Conservation (phyloP, 768 basidiomycete species). For the Russula griseocarnosa region DNA sequence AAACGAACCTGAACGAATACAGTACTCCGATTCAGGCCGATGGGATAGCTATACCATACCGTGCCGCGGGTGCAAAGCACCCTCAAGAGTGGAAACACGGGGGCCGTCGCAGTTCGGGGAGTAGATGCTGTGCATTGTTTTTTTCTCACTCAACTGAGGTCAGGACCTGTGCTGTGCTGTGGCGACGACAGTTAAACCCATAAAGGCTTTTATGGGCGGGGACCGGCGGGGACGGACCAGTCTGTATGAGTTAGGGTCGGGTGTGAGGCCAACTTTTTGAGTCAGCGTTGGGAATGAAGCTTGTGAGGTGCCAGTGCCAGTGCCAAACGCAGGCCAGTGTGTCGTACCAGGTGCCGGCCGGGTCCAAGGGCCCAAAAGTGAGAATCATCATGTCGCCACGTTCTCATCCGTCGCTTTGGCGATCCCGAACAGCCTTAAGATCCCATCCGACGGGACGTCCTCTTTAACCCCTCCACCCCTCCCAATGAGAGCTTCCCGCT, state of each 20-base stretch:
- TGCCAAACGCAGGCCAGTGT: background rate
- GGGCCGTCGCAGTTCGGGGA: background rate
- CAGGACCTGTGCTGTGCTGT: background rate
- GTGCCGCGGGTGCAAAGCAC: background rate
- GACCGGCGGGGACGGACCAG: background rate
- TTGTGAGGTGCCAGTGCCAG: too few species aligned
- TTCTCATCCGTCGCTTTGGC: conserved; percentile 22
- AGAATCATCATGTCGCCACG: conserved; percentile 13
- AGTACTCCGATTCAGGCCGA: too few species aligned
- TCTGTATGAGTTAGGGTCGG: background rate
- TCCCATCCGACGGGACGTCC: background rate
- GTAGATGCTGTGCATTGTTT: background rate
- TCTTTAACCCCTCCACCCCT: background rate
- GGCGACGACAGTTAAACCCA: background rate
- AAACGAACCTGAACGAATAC: too few species aligned
- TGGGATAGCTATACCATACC: background rate
- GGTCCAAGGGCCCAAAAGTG: background rate
- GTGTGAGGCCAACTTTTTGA: too few species aligned
- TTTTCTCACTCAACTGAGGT: background rate
- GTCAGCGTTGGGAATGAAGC: too few species aligned
- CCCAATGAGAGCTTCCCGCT: conserved; percentile 6
- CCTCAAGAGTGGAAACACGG: background rate
- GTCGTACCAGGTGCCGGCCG: background rate
- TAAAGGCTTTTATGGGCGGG: background rate
- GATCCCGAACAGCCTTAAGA: conserved; percentile 20